Evolutionary conservation across 1,284 basidiomycete species (phyloP).

Genomic region (Tranzscheliella williamsii): DNA sequence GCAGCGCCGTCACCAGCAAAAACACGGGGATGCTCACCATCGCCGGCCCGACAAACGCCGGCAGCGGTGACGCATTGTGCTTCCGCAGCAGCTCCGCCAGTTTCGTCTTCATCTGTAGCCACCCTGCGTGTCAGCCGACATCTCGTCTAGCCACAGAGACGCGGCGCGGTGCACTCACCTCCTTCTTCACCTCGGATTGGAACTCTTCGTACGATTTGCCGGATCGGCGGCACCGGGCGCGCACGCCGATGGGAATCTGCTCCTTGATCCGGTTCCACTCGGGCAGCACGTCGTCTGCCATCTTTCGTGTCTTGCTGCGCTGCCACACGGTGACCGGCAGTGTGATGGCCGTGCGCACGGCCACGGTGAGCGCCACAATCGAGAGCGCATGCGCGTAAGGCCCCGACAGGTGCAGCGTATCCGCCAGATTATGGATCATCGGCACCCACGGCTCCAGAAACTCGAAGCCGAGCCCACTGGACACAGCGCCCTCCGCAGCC

Average conservation of each 20-base stretch:
- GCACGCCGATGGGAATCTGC: constrained; percentile 61
- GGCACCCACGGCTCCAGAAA: constrained; percentile 37
- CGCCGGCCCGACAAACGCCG: constrained; percentile 45
- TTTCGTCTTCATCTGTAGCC: constrained; percentile 23
- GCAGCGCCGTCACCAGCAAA: constrained; percentile 42
- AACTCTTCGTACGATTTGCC: constrained; percentile 67
- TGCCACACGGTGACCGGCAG: constrained; percentile 83
- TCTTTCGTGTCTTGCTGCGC: constrained; percentile 68
- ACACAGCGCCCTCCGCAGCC: no score
- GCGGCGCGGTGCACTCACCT: no score
- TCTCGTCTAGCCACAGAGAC: no score
- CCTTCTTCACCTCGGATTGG: constrained; percentile 58
- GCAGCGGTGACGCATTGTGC: constrained; percentile 48
- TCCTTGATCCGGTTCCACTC: constrained; percentile 68
- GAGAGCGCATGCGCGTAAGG: constrained; percentile 65
- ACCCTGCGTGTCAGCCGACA: background rate
- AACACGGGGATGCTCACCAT: constrained; percentile 52
- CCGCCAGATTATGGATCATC: constrained; percentile 32
- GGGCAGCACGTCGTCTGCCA: constrained; percentile 73
- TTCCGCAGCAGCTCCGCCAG: constrained; percentile 36
- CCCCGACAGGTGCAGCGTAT: constrained; percentile 31
- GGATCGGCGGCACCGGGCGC: constrained; percentile 66
- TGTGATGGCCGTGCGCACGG: constrained; percentile 70
- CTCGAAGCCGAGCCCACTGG: constrained; percentile 34
- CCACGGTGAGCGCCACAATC: constrained; percentile 74